These are phyloP conservation scores for Fragilariopsis cylindrus DNA, from an alignment of 108 stramenopile species.

Conservation along the genomic window DNA sequence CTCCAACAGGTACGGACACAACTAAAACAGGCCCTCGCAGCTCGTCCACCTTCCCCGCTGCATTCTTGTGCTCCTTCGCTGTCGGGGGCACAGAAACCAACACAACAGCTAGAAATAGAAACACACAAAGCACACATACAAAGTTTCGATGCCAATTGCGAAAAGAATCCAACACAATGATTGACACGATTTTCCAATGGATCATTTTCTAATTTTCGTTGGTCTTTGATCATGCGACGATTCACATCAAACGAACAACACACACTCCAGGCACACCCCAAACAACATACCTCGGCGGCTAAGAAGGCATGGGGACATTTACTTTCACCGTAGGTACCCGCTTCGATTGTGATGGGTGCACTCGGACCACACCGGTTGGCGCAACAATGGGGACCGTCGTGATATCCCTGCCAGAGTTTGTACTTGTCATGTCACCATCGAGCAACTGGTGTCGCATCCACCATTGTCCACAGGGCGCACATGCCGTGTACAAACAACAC, in stretches of 20 bases:
- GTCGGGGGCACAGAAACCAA: conserved; percentile 56
- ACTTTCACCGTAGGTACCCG: conserved; percentile 64
- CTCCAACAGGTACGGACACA: conserved; percentile 53
- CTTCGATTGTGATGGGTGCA: conserved; percentile 55
- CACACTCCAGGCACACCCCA: conserved; percentile 51
- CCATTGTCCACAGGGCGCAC: conserved; percentile 56
- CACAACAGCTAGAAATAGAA: conserved; percentile 28
- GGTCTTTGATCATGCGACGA: conserved; percentile 48
- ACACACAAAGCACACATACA: conserved; percentile 36
- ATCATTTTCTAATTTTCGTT: conserved; percentile 52
- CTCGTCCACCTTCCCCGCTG: conserved; percentile 48
- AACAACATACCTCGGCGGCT: conserved; percentile 47
- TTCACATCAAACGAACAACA: conserved; percentile 71
- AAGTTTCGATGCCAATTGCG: conserved; percentile 27
- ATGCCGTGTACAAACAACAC: conserved; percentile 47
- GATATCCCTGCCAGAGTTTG: conserved; percentile 68
- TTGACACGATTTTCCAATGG: conserved; percentile 57
- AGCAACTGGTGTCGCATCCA: conserved; percentile 40
- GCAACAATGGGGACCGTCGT: conserved; percentile 62
- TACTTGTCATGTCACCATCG: conserved; percentile 65
- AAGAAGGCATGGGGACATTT: conserved; percentile 51
- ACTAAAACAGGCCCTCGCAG: conserved; percentile 48
- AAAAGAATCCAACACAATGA: conserved; percentile 51
- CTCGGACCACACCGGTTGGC: conserved; percentile 47
- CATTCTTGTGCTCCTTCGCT: conserved; percentile 61